A percentile compares a stretch with the other conserved stretches of the same genome.
phyloP scores from a whole-genome alignment of 441 rosid species.

The Caryocar brasiliense region DNA sequence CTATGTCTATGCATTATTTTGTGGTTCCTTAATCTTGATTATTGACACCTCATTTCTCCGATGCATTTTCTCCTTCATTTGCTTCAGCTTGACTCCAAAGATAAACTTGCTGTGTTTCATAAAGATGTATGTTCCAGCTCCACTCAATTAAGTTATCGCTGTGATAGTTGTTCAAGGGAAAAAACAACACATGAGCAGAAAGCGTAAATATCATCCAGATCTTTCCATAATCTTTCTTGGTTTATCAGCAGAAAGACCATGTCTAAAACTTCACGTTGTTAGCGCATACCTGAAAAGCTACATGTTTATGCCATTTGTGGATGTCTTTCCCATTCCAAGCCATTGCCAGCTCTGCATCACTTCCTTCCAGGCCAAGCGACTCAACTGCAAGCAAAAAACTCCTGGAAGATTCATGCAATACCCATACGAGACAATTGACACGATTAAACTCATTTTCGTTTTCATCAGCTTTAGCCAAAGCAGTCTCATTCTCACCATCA shows the following conservation, averaged over 20 bases:
- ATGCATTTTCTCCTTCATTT: conserved; percentile 8
- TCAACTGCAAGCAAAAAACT: conserved; percentile 44
- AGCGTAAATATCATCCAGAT: neutral
- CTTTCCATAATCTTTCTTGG: no score
- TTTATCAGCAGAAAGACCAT: no score
- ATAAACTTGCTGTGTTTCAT: conserved; percentile 26
- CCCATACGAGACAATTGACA: conserved; percentile 49
- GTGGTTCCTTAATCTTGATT: no score
- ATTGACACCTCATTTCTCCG: no score
- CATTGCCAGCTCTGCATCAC: conserved; percentile 40
- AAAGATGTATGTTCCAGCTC: conserved; percentile 16
- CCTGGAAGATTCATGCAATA: conserved; percentile 48
- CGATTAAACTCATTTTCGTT: conserved; percentile 30
- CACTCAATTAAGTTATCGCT: conserved; percentile 10
- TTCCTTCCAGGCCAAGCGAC: conserved; percentile 41
- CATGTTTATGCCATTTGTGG: conserved; percentile 50
- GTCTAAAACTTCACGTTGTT: no score
- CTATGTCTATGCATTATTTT: neutral
- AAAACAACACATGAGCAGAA: conserved; percentile 9
- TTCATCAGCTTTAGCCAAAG: conserved; percentile 12
- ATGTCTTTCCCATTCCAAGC: conserved; percentile 71
- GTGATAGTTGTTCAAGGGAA: conserved; percentile 12
- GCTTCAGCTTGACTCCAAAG: conserved; percentile 42
- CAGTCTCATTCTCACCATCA: conserved; percentile 18
- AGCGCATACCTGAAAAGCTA: conserved; percentile 37